Evolutionary conservation across 257 asterid species (phyloP).

Genomic region (Anisodus acutangulus): DNA sequence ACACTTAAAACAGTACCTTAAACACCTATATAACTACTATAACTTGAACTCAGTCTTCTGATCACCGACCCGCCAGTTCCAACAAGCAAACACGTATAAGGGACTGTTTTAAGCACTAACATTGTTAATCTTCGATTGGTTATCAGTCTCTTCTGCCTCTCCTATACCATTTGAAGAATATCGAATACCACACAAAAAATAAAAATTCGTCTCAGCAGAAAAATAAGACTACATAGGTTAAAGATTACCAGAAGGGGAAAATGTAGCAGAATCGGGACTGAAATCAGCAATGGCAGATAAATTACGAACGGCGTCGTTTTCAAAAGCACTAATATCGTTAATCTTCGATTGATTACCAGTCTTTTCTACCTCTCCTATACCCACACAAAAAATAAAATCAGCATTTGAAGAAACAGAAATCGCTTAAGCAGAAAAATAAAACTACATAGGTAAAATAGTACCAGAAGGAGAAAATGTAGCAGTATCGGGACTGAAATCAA

Average conservation of each 20-base stretch:
- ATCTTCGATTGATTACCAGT: slow-evolving; percentile 16
- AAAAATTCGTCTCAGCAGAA: neutral
- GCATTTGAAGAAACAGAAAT: neutral
- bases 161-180: slow-evolving; percentile 11
- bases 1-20: too few species aligned
- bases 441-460: slow-evolving; percentile 6
- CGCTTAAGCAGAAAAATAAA: neutral
- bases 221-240: neutral
- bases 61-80: too few species aligned
- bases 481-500: slow-evolving; percentile 32
- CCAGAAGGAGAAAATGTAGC: slow-evolving; percentile 33
- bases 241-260: slow-evolving; percentile 25
- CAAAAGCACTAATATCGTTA: slow-evolving; percentile 19
- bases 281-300: slow-evolving; percentile 26
- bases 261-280: slow-evolving; percentile 38
- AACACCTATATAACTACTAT: too few species aligned
- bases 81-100: too few species aligned
- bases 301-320: slow-evolving; percentile 35
- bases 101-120: too few species aligned
- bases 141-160: slow-evolving; percentile 29
- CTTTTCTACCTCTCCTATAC: slow-evolving; percentile 32
- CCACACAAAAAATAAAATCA: neutral
- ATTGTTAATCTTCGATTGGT: slow-evolving; percentile 34
- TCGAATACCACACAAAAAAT: too few species aligned
- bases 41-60: too few species aligned